Evolutionary conservation across 805 yeast genomes (phyloP).

Genomic region (Wickerhamomyces silvicola): DNA sequence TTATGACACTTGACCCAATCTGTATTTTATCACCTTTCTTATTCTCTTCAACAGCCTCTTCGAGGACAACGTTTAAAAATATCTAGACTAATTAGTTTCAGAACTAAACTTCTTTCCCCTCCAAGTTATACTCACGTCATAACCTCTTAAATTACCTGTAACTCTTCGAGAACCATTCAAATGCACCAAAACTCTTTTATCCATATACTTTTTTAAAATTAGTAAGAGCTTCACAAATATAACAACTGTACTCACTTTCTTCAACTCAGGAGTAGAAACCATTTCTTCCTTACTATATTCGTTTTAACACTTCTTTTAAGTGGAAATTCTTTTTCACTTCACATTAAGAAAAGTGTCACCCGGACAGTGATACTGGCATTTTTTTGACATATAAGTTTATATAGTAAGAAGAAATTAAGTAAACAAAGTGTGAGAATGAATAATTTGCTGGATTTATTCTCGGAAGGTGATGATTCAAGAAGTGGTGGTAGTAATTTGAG

Average conservation of each 20-base stretch:
- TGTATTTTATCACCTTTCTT: slow-evolving; percentile 39
- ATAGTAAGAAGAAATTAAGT: not conserved
- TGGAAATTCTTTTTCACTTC: not conserved
- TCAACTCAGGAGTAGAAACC: slow-evolving; percentile 61
- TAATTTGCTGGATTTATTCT: slow-evolving; percentile 11
- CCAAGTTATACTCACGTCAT: slow-evolving; percentile 45
- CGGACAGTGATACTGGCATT: not conserved
- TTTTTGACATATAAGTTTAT: too few species aligned
- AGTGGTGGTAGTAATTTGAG: not conserved
- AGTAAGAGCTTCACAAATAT: slow-evolving; percentile 1
- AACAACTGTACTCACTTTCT: slow-evolving; percentile 35
- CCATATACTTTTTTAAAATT: slow-evolving; percentile 53
- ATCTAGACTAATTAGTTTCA: slow-evolving; percentile 25
- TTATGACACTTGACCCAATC: slow-evolving; percentile 64
- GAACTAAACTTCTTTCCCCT: slow-evolving; percentile 1
- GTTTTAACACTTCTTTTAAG: too few species aligned
- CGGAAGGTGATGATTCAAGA: slow-evolving; percentile 8
- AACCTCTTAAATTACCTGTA: slow-evolving; percentile 80
- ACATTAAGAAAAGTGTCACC: not conserved
- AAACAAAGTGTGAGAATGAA: not conserved
- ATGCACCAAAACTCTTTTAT: slow-evolving; percentile 65
- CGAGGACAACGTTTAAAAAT: slow-evolving; percentile 67
- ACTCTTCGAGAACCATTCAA: slow-evolving; percentile 75
- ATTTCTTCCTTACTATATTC: too few species aligned
- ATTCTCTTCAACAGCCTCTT: slow-evolving; percentile 60